Percentiles rank a stretch among this genome's conserved stretches.
phyloP scores from a whole-genome alignment of 2,329 filamentous ascomycete genomes.

The Hortaea werneckii region DNA sequence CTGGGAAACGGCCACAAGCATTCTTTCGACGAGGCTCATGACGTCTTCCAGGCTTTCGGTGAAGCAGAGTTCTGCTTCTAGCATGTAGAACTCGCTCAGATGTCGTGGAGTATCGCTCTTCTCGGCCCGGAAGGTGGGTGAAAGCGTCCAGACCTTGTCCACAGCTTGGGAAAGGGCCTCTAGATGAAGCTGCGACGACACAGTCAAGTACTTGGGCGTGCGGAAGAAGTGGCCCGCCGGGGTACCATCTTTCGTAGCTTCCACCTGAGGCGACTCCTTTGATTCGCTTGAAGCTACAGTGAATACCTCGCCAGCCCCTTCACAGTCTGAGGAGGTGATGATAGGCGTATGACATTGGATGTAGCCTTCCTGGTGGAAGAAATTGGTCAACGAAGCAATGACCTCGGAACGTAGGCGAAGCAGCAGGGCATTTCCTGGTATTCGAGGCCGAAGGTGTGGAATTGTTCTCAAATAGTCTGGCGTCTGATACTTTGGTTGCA shows the following conservation, averaged over 20 bases:
- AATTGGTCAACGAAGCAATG: slow-evolving; percentile 60
- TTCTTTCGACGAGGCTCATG: slow-evolving; percentile 69
- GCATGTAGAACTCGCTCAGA: slow-evolving; percentile 97
- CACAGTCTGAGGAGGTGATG: slow-evolving; percentile 93
- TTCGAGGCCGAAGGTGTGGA: slow-evolving; percentile 75
- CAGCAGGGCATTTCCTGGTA: slow-evolving; percentile 69
- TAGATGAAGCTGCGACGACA: slow-evolving; percentile 87
- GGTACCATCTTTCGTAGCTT: slow-evolving; percentile 8
- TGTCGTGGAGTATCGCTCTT: slow-evolving; percentile 88
- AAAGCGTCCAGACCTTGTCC: slow-evolving; percentile 85
- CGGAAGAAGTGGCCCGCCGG: slow-evolving; percentile 62
- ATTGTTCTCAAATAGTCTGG: slow-evolving; percentile 79
- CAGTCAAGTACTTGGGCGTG: slow-evolving; percentile 83
- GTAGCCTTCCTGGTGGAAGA: slow-evolving; percentile 62
- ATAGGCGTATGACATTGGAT: slow-evolving; percentile 85
- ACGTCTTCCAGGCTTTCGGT: slow-evolving; percentile 58
- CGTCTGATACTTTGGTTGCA: slow-evolving; percentile 94
- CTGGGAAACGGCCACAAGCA: slow-evolving; percentile 53
- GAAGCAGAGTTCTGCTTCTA: slow-evolving; percentile 84
- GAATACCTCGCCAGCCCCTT: slow-evolving; percentile 93
- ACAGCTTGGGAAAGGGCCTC: slow-evolving; percentile 84
- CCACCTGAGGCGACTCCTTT: slow-evolving; percentile 7
- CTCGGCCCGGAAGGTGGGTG: slow-evolving; percentile 88
- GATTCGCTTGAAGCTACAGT: slow-evolving; percentile 40
- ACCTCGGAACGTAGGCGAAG: slow-evolving; percentile 74